Base-by-base conservation (phyloP, 495 filamentous ascomycete genomes). In the Penicillium arizonense region DNA sequence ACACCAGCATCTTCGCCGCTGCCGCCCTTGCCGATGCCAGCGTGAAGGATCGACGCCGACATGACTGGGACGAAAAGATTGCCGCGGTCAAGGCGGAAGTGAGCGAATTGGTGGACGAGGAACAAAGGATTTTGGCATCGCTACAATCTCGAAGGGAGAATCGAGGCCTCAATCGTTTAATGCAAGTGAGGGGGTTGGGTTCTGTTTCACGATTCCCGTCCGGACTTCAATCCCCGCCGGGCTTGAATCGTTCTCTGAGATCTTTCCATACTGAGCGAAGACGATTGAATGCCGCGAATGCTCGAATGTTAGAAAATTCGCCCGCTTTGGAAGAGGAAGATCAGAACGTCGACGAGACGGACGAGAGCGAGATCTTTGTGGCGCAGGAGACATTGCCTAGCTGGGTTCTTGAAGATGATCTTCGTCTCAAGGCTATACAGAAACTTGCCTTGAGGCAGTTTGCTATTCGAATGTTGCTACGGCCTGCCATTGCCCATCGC, bases 1-100 rank as follows among this genome's bases (percentile, higher is more conserved):
- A 89, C 59, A 84, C 85, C 3, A 83, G 85, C 47, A 84, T 90
- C 34, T 82, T 90, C 51, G 87, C 84, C 3, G 82, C 83, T n/a
- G 89, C 87, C 1, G 80, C 86, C 34, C 67, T 87, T 2, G 73
- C 80, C 24, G 88, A 91, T 69, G 82, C 82, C 1, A 74, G 73
- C 44, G 75, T 72, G 5, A 91, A 91, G 65, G 74, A 82, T 41
- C 62, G 75, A 51, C 78, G 84, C 48, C 79, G 79, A 44, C 70
- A 76, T 50, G 79, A 88, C 59, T 86, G 87, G 75, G 84, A 90
- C 48, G 73, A 78, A 57, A 75, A 74, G 56, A 76, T 77, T 26
- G 73, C 75, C 33, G 73, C 72, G 2, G 75, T 74, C 1, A 74
- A 72, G 58, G 73, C 71, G 21, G 75, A 77, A 40, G 71, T 76